Percentiles rank a stretch among this genome's conserved stretches.
phyloP scores from a whole-genome alignment of 1,139 yeast species.

The Tardiomyces blankii region DNA sequence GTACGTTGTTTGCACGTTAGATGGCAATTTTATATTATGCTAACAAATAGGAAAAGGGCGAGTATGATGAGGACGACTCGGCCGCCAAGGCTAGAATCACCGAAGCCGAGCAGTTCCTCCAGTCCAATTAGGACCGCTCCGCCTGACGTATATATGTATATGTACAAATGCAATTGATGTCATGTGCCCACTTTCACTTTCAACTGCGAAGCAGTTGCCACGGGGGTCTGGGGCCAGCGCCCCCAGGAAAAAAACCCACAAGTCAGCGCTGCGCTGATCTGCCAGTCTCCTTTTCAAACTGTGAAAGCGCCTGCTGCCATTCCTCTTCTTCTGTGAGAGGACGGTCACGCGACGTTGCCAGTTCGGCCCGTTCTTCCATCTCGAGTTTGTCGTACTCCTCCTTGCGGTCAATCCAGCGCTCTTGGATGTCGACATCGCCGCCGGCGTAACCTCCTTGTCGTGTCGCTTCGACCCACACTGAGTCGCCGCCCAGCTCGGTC shows the following conservation, averaged over 20 bases:
- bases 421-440: conserved; percentile 68
- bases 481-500: conserved; percentile 89
- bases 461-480: conserved; percentile 91
- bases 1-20: too few relatives aligned
- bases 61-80: conserved; percentile 34
- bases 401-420: conserved; percentile 89
- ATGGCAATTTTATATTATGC: not conserved
- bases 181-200: not conserved
- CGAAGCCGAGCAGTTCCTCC: conserved; percentile 16
- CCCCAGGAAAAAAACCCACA: not conserved
- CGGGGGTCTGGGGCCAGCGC: too few relatives aligned
- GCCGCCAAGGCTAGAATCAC: conserved; percentile 30
- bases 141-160: not conserved
- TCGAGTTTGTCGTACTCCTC: conserved; percentile 61
- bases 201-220: too few relatives aligned
- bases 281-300: conserved; percentile 41
- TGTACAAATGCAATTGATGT: not conserved
- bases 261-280: conserved; percentile 10
- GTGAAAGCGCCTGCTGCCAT: conserved; percentile 55
- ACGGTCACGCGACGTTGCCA: conserved; percentile 26
- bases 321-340: conserved; percentile 50
- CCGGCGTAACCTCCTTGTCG: conserved; percentile 55
- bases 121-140: not conserved
- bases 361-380: conserved; percentile 34
- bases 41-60: conserved; percentile 26